Percentiles rank a stretch among this genome's conserved stretches.
These are phyloP conservation scores for Zygnema circumcarinatum DNA, from an alignment of 139 green algal genomes.

Conservation along the genomic window DNA sequence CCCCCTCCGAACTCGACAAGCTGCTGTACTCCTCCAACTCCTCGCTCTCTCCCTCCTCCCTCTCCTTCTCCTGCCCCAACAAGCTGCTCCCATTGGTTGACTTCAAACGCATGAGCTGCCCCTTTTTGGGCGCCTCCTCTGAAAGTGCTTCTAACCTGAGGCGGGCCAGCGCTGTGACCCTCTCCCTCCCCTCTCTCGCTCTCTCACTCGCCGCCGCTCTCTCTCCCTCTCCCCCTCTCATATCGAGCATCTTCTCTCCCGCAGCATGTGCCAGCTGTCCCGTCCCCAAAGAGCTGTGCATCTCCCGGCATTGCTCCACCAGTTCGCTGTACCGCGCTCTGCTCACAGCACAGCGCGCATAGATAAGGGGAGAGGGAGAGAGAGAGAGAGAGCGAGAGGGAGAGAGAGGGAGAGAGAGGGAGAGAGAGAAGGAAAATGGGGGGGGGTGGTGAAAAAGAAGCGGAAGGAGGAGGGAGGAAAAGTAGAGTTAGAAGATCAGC, in stretches of 20 bases:
- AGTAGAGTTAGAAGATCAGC: no score
- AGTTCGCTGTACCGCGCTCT: conserved; percentile 28
- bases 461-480: no score
- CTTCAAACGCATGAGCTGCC: not conserved
- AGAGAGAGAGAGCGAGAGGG: no score
- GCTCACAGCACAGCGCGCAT: conserved; percentile 17
- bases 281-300: conserved; percentile 21
- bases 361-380: not conserved
- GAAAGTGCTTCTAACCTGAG: no score
- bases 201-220: not conserved
- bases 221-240: conserved; percentile 7
- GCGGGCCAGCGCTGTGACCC: no score
- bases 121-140: not conserved
- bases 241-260: conserved; percentile 9
- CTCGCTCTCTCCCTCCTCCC: conserved; percentile 10
- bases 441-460: no score
- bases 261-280: conserved; percentile 21
- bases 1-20: not conserved
- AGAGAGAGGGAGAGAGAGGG: no score
- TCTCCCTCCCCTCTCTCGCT: not conserved
- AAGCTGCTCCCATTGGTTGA: not conserved
- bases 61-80: not conserved
- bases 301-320: conserved; percentile 36
- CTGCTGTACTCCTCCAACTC: not conserved
- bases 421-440: no score